Base-by-base conservation (phyloP, 371 early-diverging fungal species). In the Mucor mucedo region DNA sequence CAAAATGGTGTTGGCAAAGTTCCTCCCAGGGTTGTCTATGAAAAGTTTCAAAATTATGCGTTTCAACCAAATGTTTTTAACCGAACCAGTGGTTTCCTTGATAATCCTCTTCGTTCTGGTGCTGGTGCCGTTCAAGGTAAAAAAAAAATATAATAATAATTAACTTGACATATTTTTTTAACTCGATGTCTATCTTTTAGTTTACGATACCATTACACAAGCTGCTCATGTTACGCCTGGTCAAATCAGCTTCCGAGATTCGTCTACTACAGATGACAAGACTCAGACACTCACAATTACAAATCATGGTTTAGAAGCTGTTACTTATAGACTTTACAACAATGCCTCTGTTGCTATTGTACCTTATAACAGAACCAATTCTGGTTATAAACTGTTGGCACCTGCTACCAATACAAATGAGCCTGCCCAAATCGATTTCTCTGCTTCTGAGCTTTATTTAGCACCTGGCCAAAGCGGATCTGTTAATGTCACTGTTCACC, bases 111-210 rank as follows among this genome's bases (percentile, higher is more conserved):
- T 40, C 57, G 69, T 10, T 86, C 90, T 69, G 93, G 93, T 27
- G 82, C 90, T 39, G 93, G 93, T 30, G 70, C 91, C 14, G 72
- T 93, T 52, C 82, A 92, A 66, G 57, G 57, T 57, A 32, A 35
- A 16, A 28, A 28, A 21, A 0, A 21, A 21, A 0, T 21, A 21
- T 21, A 21, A 21, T 0, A 21, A 21, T 21, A 21, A 9, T 1
- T 0, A 28, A 27, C 6, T 10, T 21, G 28, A 14, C 21, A 8
- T 1, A 21, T 48, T 28, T 28, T 21, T 48, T 4, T 28, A 28
- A 28, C 8, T n/a, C 0, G n/a, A 44, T n/a, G 5, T 27, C 27
- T 40, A 40, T 27, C 40, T 30, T 30, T 55, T 13, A 59, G 72
- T 86, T 38, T 74, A 78, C 67, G 70, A 82, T 61, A 81, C 92